These are phyloP conservation scores for Cordyceps javanica DNA, from an alignment of 2,329 filamentous ascomycete genomes.

Conservation along the genomic window DNA sequence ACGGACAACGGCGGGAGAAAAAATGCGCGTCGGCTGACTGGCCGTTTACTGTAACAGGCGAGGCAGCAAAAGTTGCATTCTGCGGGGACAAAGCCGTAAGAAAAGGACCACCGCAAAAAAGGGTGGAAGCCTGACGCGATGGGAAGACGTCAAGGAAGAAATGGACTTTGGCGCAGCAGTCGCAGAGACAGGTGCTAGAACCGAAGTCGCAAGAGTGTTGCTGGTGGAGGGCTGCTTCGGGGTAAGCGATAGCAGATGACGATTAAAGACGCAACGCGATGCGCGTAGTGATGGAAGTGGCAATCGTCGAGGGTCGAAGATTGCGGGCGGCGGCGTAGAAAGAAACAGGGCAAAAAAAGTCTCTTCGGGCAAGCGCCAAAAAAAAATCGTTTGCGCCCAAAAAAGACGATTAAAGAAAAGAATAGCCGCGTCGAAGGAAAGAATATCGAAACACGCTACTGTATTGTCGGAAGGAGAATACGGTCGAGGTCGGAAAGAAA, in stretches of 20 bases:
- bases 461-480: slow-evolving; percentile 4
- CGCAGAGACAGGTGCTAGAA: background rate
- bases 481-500: background rate
- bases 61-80: slow-evolving; percentile 12
- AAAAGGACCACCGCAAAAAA: slow-evolving; percentile 2
- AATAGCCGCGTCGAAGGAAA: slow-evolving; percentile 1
- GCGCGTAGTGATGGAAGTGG: background rate
- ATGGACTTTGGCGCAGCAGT: background rate
- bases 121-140: slow-evolving; percentile 5
- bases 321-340: slow-evolving; percentile 1
- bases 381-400: slow-evolving; percentile 7
- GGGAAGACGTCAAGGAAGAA: background rate
- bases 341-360: background rate
- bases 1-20: slow-evolving; percentile 58
- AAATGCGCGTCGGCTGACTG: slow-evolving; percentile 22
- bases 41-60: slow-evolving; percentile 11
- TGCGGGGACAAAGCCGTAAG: slow-evolving; percentile 5
- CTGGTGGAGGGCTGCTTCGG: background rate
- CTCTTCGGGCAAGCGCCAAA: slow-evolving; percentile 4
- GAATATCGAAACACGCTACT: slow-evolving; percentile 5
- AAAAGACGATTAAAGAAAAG: background rate
- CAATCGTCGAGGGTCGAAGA: background rate
- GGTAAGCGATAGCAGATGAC: background rate
- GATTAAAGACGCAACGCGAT: background rate
- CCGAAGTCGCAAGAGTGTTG: background rate